Conservation (phyloP, 768 basidiomycete species). For the Pholiota conissans region DNA sequence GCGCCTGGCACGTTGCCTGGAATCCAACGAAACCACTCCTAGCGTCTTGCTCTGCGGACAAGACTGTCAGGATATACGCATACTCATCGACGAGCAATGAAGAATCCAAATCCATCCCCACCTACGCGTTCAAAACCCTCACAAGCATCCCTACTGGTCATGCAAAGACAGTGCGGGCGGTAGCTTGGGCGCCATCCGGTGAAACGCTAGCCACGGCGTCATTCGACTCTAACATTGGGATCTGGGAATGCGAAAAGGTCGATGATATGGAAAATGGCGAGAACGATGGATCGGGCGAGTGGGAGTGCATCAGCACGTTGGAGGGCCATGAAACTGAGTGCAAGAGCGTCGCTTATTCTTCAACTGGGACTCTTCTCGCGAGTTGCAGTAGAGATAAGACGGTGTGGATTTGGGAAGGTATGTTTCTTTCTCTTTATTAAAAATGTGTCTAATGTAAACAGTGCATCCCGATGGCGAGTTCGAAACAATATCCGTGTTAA, state of each 20-base stretch:
- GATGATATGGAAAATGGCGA: slow-evolving; percentile 36
- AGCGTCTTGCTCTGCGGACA: slow-evolving; percentile 95
- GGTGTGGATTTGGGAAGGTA: slow-evolving; percentile 99
- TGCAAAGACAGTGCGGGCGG: slow-evolving; percentile 78
- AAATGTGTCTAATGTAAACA: slow-evolving; percentile 26
- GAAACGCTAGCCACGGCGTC: slow-evolving; percentile 86
- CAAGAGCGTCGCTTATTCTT: slow-evolving; percentile 86
- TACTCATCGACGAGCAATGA: slow-evolving; percentile 39
- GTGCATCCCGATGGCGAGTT: slow-evolving; percentile 92
- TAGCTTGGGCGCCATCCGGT: slow-evolving; percentile 91
- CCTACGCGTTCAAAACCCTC: slow-evolving; percentile 47
- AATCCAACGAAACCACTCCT: slow-evolving; percentile 79
- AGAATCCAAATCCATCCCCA: slow-evolving; percentile 9
- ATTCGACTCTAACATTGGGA: slow-evolving; percentile 89
- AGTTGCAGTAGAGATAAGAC: slow-evolving; percentile 96
- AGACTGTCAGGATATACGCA: slow-evolving; percentile 81
- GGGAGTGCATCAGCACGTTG: slow-evolving; percentile 85
- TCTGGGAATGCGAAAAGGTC: slow-evolving; percentile 77
- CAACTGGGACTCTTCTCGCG: slow-evolving; percentile 80
- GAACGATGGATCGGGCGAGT: slow-evolving; percentile 50
- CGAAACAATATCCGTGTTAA: slow-evolving; percentile 91
- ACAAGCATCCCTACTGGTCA: slow-evolving; percentile 83
- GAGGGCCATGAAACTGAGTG: slow-evolving; percentile 98
- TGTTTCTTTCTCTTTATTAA: slow-evolving; percentile 3
- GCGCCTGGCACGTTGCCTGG: slow-evolving; percentile 89